Base-by-base conservation (phyloP, 352 stramenopile genomes). In the Phytophthora pini region DNA sequence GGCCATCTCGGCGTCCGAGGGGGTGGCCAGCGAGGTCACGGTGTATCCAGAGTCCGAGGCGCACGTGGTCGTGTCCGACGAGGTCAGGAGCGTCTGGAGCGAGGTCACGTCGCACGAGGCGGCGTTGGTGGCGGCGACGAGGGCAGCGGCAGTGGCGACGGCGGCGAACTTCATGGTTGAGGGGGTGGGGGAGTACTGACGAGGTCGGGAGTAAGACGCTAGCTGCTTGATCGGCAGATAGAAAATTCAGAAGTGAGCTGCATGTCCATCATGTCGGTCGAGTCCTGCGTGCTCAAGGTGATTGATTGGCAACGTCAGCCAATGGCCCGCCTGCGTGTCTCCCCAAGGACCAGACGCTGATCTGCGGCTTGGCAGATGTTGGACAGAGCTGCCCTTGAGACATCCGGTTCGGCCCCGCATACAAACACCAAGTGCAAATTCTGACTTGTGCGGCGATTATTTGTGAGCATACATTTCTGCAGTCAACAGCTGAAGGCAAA, bases 121-220 rank as follows among this genome's bases (percentile, higher is more conserved):
- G 41, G 73, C 69, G 34, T 68, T 64, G 49, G 61, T 36, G 24
- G 68, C 61, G 41, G 72, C 51, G 48, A 63, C 53, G 22, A 71
- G 39, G n/a, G 57, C 47, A 22, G 54, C 60, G 48, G 65, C 51
- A 31, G 34, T 56, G 52, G 27, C 26, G 29, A 74, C 49, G 31
- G 66, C 29, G 41, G 58, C 49, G 47, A 79, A 70, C 50, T 76
- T 73, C 71, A 76, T 79, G 49, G 40, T 75, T 20, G 34, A 26
- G 39, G 26, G 17, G 24, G 7, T 20, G 17, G 17, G 17, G 50
- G 5, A 9, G 13, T 61, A 65, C 55, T 70, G 54, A 47, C 36
- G 54, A 40, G 49, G 56, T 70, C 54, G 38, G 48, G 47, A 64
- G 57, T 70, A 26, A 36, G 49, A 46, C 11, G 47, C 50, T 68